These are phyloP conservation scores for Sungouiella thailandica DNA, from an alignment of 805 yeast genomes.

Conservation along the genomic window DNA sequence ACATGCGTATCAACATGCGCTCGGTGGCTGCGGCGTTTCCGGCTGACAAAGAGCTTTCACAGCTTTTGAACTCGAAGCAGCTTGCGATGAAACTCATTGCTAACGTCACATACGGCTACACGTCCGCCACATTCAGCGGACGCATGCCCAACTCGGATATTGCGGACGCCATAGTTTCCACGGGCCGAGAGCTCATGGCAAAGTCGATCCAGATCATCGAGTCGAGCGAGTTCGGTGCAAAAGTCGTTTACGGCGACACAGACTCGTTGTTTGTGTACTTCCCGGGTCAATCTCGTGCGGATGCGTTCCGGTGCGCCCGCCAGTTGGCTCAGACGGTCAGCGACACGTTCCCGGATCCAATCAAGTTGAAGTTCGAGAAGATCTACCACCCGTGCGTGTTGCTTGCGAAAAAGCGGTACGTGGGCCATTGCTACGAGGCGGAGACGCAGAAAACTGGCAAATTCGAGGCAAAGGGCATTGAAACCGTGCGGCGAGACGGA, in stretches of 20 bases:
- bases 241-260: conserved; percentile 95
- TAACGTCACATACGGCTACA: conserved; percentile 93
- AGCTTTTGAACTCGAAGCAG: conserved; percentile 70
- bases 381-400: conserved; percentile 85
- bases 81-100: conserved; percentile 86
- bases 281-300: conserved; percentile 72
- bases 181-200: conserved; percentile 81
- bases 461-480: conserved; percentile 96
- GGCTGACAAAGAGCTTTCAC: conserved; percentile 44
- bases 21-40: conserved; percentile 54
- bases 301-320: conserved; percentile 73
- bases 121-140: conserved; percentile 93
- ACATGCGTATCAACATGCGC: conserved; percentile 74
- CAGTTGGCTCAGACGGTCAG: conserved; percentile 67
- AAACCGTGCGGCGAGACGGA: conserved; percentile 92
- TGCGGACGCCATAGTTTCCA: conserved; percentile 90
- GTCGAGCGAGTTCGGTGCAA: conserved; percentile 68
- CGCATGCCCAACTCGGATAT: conserved; percentile 96
- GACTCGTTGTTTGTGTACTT: conserved; percentile 88
- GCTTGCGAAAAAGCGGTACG: conserved; percentile 84
- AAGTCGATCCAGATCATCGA: conserved; percentile 70
- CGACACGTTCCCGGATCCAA: conserved; percentile 67
- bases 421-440: conserved; percentile 73
- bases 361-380: conserved; percentile 83
- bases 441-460: conserved; percentile 51